These are phyloP conservation scores for Saccharomyces hybrid DNA, from an alignment of 1,139 yeast genomes.

Conservation along the genomic window DNA sequence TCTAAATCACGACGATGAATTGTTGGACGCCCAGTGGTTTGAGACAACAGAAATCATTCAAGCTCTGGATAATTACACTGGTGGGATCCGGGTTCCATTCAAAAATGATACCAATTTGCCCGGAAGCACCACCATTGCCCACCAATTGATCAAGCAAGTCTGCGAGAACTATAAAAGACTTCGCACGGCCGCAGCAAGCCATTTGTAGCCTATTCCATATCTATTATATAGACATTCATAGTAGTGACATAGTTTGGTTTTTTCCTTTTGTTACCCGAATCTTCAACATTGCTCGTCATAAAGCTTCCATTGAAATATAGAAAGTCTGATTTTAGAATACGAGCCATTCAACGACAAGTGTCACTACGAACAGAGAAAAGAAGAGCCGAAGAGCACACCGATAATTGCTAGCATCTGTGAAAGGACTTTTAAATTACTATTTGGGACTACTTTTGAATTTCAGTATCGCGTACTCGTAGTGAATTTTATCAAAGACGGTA, in stretches of 20 bases:
- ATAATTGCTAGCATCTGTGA: not conserved
- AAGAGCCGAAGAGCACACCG: not conserved
- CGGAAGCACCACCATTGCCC: constrained; percentile 46
- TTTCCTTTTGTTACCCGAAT: not conserved
- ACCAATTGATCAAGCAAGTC: constrained; percentile 32
- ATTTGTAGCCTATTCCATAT: not conserved
- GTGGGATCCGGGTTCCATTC: constrained; percentile 17
- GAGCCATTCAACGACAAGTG: not conserved
- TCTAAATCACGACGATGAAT: constrained; percentile 76
- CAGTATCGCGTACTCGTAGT: not conserved
- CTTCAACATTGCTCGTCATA: not conserved
- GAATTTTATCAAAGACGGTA: not conserved
- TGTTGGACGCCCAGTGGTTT: constrained; percentile 82
- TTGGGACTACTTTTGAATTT: not conserved
- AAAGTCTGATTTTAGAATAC: not conserved
- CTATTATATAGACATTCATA: not conserved
- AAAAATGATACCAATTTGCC: constrained; percentile 38
- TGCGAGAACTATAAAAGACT: constrained; percentile 20
- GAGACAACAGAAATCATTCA: constrained; percentile 44
- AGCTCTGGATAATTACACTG: constrained; percentile 35
- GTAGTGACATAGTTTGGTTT: too few relatives aligned
- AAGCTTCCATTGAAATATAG: not conserved
- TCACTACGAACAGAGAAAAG: not conserved
- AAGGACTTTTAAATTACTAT: not conserved
- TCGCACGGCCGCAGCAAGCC: not conserved